Evolutionary conservation across 768 basidiomycete genomes (phyloP).

Genomic region (Sutorius australiensis): DNA sequence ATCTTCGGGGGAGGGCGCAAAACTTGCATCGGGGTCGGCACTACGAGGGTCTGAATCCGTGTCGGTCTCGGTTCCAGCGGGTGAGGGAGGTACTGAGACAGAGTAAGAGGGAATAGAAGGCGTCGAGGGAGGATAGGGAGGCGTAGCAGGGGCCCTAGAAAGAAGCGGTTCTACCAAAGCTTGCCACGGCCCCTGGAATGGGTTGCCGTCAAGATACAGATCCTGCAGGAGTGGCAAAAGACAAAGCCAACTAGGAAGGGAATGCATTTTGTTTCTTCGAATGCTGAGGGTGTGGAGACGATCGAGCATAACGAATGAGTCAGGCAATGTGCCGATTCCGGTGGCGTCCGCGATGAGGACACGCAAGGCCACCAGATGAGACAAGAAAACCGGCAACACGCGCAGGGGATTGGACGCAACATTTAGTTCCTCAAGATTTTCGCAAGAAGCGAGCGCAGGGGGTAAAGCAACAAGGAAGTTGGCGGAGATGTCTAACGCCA

Average conservation of each 20-base stretch:
- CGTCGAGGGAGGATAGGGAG: conserved; percentile 62
- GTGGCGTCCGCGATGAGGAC: conserved; percentile 94
- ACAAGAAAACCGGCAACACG: conserved; percentile 86
- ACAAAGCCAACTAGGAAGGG: conserved; percentile 94
- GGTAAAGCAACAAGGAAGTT: conserved; percentile 85
- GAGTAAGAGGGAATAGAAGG: conserved; percentile 54
- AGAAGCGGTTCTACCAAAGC: conserved; percentile 84
- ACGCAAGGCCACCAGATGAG: conserved; percentile 68
- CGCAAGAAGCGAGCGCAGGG: conserved; percentile 74
- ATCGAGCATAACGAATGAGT: conserved; percentile 66
- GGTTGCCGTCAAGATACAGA: conserved; percentile 91
- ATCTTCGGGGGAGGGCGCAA: conserved; percentile 45
- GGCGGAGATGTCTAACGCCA: conserved; percentile 90
- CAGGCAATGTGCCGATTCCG: conserved; percentile 72
- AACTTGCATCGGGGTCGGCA: conserved; percentile 31
- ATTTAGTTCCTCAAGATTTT: conserved; percentile 87
- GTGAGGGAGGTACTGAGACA: conserved; percentile 43
- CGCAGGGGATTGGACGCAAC: conserved; percentile 88
- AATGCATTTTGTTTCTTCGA: conserved; percentile 81
- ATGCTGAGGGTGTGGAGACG: conserved; percentile 87
- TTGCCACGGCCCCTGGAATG: conserved; percentile 92
- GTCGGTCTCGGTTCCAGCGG: conserved; percentile 46
- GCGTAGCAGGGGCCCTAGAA: conserved; percentile 55
- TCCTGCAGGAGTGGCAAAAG: conserved; percentile 81
- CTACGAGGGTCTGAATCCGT: conserved; percentile 52